Base-by-base conservation (phyloP, 1,284 basidiomycete genomes). In the Inonotus obliquus region DNA sequence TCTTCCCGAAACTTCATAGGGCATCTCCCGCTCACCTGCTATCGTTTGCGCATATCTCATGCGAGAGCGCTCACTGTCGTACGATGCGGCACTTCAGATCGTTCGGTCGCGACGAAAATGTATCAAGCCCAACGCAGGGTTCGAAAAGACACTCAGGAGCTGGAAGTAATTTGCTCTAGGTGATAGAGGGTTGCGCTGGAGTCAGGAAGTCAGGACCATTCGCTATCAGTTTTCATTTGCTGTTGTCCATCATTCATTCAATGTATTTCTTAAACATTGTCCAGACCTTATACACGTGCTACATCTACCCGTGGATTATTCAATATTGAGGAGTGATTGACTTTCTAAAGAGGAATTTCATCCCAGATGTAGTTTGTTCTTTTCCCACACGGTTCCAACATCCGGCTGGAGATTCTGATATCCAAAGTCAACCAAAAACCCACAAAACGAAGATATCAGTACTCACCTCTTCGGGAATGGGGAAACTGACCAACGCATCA, bases 21-120 rank as follows among this genome's bases (percentile, higher is more conserved):
- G 87, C 65, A 78, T 90, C 54, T 90, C 88, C 51, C 81, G 84
- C 66, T 83, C 81, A 57, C 78, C 85, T 11, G 79, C 84, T n/a
- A 78, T 86, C 69, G 82, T 87, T 63, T 85, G 86, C 65, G 84
- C 84, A 57, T 86, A 84, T 73, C 81, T 87, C 67, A 86, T 86
- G 65, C 79, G 83, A 65, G 79, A 83, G 57, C 81, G 81, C 60
- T 80, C 79, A 52, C 86, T 89, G 84, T 76, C 84, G 23, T 90
- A 84, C 70, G 85, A 89, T 65, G 74, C 77, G 41, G 87, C 88
- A 1, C 73, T 78, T 61, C 75, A 80, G 1, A 76, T 83, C 65
- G 78, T 87, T 62, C 81, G 81, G 66, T 76, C 77, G 57, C 81
- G 82, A 65, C 79, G 88, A 17, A 79, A 84, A 10, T 90, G 88